Conservation (phyloP, 768 basidiomycete species). For the Rhodocollybia butyracea region DNA sequence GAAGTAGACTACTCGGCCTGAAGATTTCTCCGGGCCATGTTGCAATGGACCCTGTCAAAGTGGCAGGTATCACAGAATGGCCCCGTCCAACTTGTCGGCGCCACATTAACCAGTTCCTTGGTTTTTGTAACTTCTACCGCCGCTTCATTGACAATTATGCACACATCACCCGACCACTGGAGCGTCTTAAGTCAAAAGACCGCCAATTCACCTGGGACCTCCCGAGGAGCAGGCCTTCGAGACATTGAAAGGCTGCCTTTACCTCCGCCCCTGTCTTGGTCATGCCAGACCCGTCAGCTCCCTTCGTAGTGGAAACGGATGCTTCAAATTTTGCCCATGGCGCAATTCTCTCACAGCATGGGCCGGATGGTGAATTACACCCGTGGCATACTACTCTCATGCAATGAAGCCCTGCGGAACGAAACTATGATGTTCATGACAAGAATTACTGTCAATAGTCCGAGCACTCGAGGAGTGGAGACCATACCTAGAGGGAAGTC, state of each 20-base stretch:
- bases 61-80: no score
- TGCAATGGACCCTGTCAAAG: no score
- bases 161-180: no score
- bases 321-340: slow-evolving; percentile 27
- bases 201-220: neutral
- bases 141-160: no score
- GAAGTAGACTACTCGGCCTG: no score
- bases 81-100: no score
- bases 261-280: slow-evolving; percentile 19
- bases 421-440: slow-evolving; percentile 50
- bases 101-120: no score
- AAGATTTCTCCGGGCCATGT: no score
- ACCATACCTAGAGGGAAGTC: neutral
- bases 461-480: slow-evolving; percentile 17
- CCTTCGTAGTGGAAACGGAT: slow-evolving; percentile 22
- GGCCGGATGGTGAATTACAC: slow-evolving; percentile 13
- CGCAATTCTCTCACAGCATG: slow-evolving; percentile 23
- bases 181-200: neutral
- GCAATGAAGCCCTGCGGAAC: slow-evolving; percentile 29
- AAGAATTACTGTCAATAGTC: slow-evolving; percentile 49
- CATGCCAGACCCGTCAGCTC: slow-evolving; percentile 10
- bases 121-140: no score
- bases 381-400: slow-evolving; percentile 38
- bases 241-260: slow-evolving; percentile 23
- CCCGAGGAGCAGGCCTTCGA: slow-evolving; percentile 22